Base-by-base conservation (phyloP, 2,329 filamentous ascomycete genomes). In the Pseudocercospora macadamiae region DNA sequence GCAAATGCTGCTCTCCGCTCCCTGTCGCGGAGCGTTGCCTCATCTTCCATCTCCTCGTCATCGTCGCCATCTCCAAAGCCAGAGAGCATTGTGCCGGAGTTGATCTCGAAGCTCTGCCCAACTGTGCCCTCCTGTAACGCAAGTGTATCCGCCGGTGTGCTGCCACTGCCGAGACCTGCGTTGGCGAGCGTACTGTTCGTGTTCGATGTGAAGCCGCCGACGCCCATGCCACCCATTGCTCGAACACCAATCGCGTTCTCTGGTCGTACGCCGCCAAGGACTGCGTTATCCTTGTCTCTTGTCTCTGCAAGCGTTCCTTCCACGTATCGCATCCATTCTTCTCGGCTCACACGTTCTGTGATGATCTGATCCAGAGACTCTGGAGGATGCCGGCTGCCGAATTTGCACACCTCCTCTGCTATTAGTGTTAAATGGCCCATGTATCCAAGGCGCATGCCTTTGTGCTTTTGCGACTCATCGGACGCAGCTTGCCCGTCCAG, bases 401-500 rank as follows among this genome's bases (percentile, higher is more conserved):
- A 97, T 76, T 97, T 99, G 72, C 97, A 92, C 16, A 99, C 95
- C 75, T 99, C 95, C 75, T 99, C 95, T 26, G 95, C 93, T 60
- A 99, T 97, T 25, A 99, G 83, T 0, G 95, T 99, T 51, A 99
- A 81, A 74, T 99, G 95, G 2, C 95, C 95, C 93, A 99, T 99
- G 77, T 97, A 99, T 37, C 95, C 95, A 74, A 97, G 87, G 49
- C 95, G 89, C 76, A 96, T 97, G 74, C 90, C 92, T 64, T 86
- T 91, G 71, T 89, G 86, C 59, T 84, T 80, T 75, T 97, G 91
- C 0, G 91, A 90, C 73, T 90, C 88, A 70, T 97, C 93, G 67
- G 91, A 96, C 48, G 87, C 86, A 62, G 84, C 84, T 75, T 99
- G 95, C 45, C 95, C 95, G 66, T 93, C 88, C 68, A 97, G 90